A percentile compares a stretch with the other conserved stretches of the same genome.
phyloP scores from a whole-genome alignment of 192 early-diverging fungal species.

The Rhizophagus prolifer region DNA sequence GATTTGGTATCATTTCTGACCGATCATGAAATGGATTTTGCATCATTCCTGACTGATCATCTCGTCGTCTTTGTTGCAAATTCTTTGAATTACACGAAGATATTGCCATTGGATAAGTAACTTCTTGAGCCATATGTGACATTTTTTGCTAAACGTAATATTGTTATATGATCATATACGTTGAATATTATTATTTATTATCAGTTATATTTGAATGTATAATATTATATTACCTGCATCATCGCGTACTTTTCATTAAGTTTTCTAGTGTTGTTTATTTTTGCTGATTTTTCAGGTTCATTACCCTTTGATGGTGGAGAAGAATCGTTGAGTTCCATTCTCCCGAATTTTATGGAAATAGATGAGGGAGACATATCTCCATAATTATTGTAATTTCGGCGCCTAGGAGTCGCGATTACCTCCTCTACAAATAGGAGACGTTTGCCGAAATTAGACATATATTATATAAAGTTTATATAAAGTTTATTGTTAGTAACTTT shows the following conservation, averaged over 20 bases:
- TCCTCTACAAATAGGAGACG: background rate
- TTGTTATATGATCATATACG: background rate
- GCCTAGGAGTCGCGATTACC: background rate
- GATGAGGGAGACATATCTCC: background rate
- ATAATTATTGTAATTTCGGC: background rate
- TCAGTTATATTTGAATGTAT: background rate
- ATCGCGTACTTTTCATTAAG: conserved; percentile 16
- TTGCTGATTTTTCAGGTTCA: background rate
- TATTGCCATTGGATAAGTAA: background rate
- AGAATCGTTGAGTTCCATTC: background rate
- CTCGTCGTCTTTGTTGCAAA: too few species aligned
- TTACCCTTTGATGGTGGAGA: background rate
- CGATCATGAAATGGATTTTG: background rate
- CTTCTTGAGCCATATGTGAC: background rate
- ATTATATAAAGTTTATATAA: background rate
- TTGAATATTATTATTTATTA: background rate
- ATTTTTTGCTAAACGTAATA: background rate
- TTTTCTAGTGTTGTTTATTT: background rate
- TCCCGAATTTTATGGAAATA: too few species aligned
- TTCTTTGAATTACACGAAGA: background rate
- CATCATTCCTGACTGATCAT: background rate
- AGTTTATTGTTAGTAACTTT: background rate
- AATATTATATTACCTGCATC: conserved; percentile 7
- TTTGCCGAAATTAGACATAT: too few species aligned
- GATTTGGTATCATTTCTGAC: background rate